A percentile compares a stretch with the other conserved stretches of the same genome.
Evolutionary conservation across 2,329 filamentous ascomycete species (phyloP).

Genomic region (Neofusicoccum cordaticola): DNA sequence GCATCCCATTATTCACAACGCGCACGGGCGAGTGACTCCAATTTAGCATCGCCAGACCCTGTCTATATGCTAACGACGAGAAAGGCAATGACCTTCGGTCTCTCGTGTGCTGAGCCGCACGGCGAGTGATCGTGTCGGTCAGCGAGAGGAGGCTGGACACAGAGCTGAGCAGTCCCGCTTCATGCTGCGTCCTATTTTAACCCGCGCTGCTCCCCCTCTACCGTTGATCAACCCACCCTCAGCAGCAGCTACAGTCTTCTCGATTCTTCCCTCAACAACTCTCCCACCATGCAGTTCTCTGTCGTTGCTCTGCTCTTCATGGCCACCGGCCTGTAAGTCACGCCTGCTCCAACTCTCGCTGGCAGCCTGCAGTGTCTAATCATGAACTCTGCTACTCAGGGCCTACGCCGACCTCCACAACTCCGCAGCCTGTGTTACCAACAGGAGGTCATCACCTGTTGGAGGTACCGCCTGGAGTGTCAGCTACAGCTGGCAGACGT

Average conservation of each 20-base stretch:
- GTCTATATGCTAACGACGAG: too few species aligned
- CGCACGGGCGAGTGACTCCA: too few species aligned
- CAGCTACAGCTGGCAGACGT: slow-evolving; percentile 5
- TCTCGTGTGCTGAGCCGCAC: too few species aligned
- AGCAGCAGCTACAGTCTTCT: not conserved
- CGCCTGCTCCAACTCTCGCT: not conserved
- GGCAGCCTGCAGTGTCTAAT: not conserved
- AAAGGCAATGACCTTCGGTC: too few species aligned
- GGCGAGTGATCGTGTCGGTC: too few species aligned
- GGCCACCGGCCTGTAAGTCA: not conserved
- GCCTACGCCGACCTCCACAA: not conserved
- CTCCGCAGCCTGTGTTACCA: not conserved
- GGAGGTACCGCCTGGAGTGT: slow-evolving; percentile 6
- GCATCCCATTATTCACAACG: too few species aligned
- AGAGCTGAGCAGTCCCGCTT: too few species aligned
- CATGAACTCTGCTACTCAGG: not conserved
- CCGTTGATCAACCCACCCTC: too few species aligned
- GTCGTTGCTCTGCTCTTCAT: not conserved
- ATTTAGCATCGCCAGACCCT: too few species aligned
- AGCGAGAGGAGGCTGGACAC: too few species aligned
- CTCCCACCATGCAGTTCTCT: not conserved
- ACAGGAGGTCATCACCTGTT: not conserved
- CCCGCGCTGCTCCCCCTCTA: too few species aligned
- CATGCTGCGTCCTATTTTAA: too few species aligned
- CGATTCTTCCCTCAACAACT: not conserved